Conservation (phyloP, 768 basidiomycete species). For the Strobilomyces echinocephalus region DNA sequence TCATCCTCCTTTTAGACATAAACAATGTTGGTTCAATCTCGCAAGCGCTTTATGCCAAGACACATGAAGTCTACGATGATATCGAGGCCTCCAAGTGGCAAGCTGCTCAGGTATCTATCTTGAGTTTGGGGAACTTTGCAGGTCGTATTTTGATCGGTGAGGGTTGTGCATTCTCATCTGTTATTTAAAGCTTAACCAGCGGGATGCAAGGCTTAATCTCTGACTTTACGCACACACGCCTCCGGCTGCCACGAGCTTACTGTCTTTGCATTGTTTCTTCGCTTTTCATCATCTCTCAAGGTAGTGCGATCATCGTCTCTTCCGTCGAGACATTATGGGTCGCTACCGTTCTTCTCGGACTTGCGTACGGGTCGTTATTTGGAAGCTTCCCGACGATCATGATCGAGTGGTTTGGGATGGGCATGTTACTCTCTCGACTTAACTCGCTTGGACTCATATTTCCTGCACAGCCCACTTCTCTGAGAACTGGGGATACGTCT, state of each 20-base stretch:
- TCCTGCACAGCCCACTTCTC: conserved; percentile 56
- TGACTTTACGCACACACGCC: conserved; percentile 56
- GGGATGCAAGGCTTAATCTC: conserved; percentile 54
- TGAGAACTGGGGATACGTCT: conserved; percentile 83
- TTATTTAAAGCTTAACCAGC: background rate
- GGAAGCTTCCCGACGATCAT: conserved; percentile 71
- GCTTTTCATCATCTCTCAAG: conserved; percentile 70
- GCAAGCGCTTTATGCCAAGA: conserved; percentile 60
- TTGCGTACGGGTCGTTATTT: conserved; percentile 69
- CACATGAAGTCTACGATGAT: conserved; percentile 60
- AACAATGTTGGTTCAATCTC: conserved; percentile 84
- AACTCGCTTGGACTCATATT: background rate
- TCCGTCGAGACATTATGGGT: conserved; percentile 61
- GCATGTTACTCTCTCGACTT: conserved; percentile 35
- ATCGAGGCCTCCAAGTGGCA: conserved; percentile 69
- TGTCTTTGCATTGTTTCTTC: conserved; percentile 62
- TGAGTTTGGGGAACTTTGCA: conserved; percentile 76
- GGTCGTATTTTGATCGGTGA: conserved; percentile 76
- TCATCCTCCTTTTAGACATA: conserved; percentile 47
- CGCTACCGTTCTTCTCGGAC: conserved; percentile 30
- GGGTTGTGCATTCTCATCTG: background rate
- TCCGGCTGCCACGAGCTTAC: conserved; percentile 60
- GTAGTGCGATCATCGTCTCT: conserved; percentile 51
- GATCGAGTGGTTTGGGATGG: conserved; percentile 86
- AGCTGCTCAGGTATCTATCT: conserved; percentile 75